Conservation (phyloP, 2,329 filamentous ascomycete genomes). For the Aspergillus uvarum region DNA sequence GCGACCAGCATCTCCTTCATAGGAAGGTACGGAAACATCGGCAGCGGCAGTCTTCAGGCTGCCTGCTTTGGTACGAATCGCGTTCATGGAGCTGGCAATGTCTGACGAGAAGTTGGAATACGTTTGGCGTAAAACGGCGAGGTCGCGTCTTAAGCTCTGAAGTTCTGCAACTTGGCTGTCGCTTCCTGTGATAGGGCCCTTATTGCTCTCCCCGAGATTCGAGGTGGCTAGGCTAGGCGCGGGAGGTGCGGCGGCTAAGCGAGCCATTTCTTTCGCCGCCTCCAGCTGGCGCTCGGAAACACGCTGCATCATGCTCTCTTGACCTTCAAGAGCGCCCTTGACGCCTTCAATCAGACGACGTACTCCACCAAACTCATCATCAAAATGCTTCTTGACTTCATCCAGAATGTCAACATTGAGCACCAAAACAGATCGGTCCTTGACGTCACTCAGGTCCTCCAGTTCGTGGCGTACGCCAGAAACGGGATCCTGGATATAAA, state of each 20-base stretch:
- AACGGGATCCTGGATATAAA: constrained; percentile 94
- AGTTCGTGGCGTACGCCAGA: constrained; percentile 96
- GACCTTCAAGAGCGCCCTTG: constrained; percentile 78
- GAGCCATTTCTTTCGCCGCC: constrained; percentile 80
- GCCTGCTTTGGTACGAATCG: constrained; percentile 76
- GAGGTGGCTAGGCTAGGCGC: constrained; percentile 27
- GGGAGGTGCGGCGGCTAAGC: constrained; percentile 54
- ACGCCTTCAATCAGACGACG: constrained; percentile 83
- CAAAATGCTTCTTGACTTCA: constrained; percentile 94
- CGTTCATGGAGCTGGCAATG: constrained; percentile 81
- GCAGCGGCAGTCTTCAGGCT: constrained; percentile 74
- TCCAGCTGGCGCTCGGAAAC: constrained; percentile 91
- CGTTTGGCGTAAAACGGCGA: constrained; percentile 88
- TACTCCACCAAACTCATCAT: constrained; percentile 81
- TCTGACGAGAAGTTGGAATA: constrained; percentile 90
- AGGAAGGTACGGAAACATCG: constrained; percentile 67
- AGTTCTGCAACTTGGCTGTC: constrained; percentile 72
- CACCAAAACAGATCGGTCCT: constrained; percentile 91
- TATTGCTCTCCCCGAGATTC: constrained; percentile 25
- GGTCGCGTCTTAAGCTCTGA: constrained; percentile 77
- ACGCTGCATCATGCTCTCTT: constrained; percentile 75
- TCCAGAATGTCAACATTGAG: constrained; percentile 90
- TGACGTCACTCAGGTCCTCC: constrained; percentile 89
- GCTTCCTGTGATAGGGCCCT: constrained; percentile 40
- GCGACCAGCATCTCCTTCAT: constrained; percentile 77